Conservation (phyloP, 805 yeast genomes). For the Saccharomycopsis amapae region DNA sequence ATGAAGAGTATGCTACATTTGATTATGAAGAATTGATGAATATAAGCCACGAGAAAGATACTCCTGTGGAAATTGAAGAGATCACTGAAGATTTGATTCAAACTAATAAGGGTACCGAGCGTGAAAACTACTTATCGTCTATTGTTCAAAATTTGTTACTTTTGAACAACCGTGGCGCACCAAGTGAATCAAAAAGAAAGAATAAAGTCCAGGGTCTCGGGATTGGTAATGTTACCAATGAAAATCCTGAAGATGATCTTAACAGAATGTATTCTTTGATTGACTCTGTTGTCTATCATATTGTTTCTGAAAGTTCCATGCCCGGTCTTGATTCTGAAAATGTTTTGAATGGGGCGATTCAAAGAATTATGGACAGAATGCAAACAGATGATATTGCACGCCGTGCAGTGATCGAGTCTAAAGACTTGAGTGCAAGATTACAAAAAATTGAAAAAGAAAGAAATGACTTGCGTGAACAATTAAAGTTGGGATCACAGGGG, state of each 20-base stretch:
- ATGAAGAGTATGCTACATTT: slow-evolving; percentile 45
- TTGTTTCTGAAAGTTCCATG: slow-evolving; percentile 30
- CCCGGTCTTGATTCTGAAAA: slow-evolving; percentile 45
- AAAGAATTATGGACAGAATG: slow-evolving; percentile 59
- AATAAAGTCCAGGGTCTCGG: not conserved
- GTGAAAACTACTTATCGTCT: slow-evolving; percentile 43
- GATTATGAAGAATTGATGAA: slow-evolving; percentile 43
- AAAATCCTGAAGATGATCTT: slow-evolving; percentile 22
- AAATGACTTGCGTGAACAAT: slow-evolving; percentile 55
- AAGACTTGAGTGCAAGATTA: slow-evolving; percentile 43
- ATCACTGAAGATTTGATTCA: slow-evolving; percentile 35
- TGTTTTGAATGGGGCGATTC: slow-evolving; percentile 73
- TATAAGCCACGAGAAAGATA: slow-evolving; percentile 1
- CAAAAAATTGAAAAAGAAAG: slow-evolving; percentile 54
- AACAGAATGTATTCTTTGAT: slow-evolving; percentile 40
- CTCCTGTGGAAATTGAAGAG: slow-evolving; percentile 17
- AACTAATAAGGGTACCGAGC: slow-evolving; percentile 42
- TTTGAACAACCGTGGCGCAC: slow-evolving; percentile 25
- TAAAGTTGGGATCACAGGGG: slow-evolving; percentile 73
- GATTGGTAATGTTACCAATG: not conserved
- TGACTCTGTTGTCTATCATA: slow-evolving; percentile 44
- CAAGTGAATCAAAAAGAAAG: not conserved
- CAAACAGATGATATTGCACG: slow-evolving; percentile 83
- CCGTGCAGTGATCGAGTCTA: slow-evolving; percentile 55
- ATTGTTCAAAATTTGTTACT: slow-evolving; percentile 50